These are phyloP conservation scores for Rhodocollybia butyracea DNA, from an alignment of 768 basidiomycete species.

Conservation along the genomic window DNA sequence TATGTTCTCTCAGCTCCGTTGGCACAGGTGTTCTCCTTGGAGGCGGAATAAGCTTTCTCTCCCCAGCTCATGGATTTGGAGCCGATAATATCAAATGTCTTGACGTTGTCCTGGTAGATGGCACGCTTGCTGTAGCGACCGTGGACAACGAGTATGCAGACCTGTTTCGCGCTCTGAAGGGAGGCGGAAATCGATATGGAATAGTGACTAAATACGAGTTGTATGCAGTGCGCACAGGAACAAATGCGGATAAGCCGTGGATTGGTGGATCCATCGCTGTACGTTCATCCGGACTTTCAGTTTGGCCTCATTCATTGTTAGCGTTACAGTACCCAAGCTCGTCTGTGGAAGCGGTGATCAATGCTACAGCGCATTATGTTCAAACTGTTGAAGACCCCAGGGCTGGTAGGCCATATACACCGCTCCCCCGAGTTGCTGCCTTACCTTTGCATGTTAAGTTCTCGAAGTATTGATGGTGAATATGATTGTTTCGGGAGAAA, in stretches of 20 bases:
- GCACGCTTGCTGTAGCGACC: slow-evolving; percentile 37
- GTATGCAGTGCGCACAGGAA: slow-evolving; percentile 35
- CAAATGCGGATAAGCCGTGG: slow-evolving; percentile 31
- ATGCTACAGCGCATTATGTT: slow-evolving; percentile 35
- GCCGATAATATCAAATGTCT: slow-evolving; percentile 33
- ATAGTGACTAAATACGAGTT: slow-evolving; percentile 44
- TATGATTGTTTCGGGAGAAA: not conserved
- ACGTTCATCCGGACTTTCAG: not conserved
- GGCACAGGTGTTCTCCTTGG: slow-evolving; percentile 44
- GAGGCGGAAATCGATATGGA: slow-evolving; percentile 42
- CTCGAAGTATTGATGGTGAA: not conserved
- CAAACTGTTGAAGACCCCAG: slow-evolving; percentile 34
- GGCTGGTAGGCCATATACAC: slow-evolving; percentile 26
- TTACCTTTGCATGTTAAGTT: not conserved
- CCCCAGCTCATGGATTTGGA: slow-evolving; percentile 37
- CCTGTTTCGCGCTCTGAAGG: slow-evolving; percentile 43
- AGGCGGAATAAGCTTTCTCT: slow-evolving; percentile 39
- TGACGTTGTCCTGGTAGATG: slow-evolving; percentile 41
- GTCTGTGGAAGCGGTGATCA: slow-evolving; percentile 33
- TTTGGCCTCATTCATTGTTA: not conserved
- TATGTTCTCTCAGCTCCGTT: slow-evolving; percentile 28
- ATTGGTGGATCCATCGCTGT: slow-evolving; percentile 40
- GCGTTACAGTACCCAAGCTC: slow-evolving; percentile 31
- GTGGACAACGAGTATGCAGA: slow-evolving; percentile 37
- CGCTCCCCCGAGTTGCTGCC: not conserved